A percentile compares a stretch with the other conserved stretches of the same genome.
Conservation (phyloP, 2,329 filamentous ascomycete genomes). For the Penicillium paneum region DNA sequence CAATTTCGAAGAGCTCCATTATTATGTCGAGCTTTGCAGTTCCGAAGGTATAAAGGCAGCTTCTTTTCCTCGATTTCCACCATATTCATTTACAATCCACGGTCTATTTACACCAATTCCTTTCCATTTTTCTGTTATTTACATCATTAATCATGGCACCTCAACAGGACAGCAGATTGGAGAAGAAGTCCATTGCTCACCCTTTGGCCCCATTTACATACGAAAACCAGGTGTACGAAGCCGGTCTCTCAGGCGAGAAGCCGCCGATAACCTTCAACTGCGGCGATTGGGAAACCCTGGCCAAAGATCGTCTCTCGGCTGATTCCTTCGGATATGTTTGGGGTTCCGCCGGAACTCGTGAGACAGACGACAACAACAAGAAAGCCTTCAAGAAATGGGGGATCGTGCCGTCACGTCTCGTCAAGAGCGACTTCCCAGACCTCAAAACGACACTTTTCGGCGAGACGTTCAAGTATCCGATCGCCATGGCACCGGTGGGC, state of each 20-base stretch:
- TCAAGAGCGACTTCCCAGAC: slow-evolving; percentile 42
- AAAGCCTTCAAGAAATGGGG: slow-evolving; percentile 32
- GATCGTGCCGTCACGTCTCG: slow-evolving; percentile 25
- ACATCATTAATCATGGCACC: background rate
- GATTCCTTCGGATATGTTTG: slow-evolving; percentile 58
- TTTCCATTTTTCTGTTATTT: background rate
- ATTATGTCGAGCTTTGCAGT: background rate
- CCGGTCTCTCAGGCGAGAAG: slow-evolving; percentile 46
- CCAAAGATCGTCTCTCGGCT: slow-evolving; percentile 47
- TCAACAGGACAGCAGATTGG: background rate
- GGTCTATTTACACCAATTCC: background rate
- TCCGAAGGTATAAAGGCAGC: background rate
- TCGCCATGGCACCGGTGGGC: slow-evolving; percentile 66
- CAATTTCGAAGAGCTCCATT: background rate
- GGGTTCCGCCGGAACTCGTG: slow-evolving; percentile 50
- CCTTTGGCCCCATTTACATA: slow-evolving; percentile 20
- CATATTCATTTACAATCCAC: background rate
- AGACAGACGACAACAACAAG: slow-evolving; percentile 31
- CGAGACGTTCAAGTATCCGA: slow-evolving; percentile 46
- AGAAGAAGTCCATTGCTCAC: background rate
- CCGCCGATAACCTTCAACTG: slow-evolving; percentile 57
- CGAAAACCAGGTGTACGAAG: slow-evolving; percentile 44
- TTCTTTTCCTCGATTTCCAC: background rate
- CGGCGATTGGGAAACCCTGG: slow-evolving; percentile 53
- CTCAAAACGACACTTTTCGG: slow-evolving; percentile 53